Conservation (phyloP, 768 basidiomycete species). For the Lepiota subincarnata region DNA sequence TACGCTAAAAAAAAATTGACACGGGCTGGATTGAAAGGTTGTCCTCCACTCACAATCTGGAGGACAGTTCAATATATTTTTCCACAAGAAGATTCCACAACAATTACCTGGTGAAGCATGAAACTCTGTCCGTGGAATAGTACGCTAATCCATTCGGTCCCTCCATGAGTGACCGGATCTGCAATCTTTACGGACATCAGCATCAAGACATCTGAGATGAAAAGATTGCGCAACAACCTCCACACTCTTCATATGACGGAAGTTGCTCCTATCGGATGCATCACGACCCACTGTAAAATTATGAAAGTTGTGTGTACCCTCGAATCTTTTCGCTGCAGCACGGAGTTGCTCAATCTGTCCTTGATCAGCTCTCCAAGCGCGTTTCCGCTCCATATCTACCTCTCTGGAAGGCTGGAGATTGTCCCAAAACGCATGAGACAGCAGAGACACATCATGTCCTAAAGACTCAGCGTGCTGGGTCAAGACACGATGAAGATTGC, state of each 20-base stretch:
- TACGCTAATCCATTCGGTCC: slow-evolving; percentile 93
- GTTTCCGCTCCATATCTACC: slow-evolving; percentile 63
- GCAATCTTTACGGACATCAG: slow-evolving; percentile 46
- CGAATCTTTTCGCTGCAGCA: slow-evolving; percentile 55
- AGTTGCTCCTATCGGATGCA: slow-evolving; percentile 75
- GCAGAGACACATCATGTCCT: slow-evolving; percentile 16
- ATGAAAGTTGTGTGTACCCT: slow-evolving; percentile 95
- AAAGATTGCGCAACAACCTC: slow-evolving; percentile 43
- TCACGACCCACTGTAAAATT: slow-evolving; percentile 93
- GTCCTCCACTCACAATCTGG: slow-evolving; percentile 44
- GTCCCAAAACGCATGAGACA: slow-evolving; percentile 62
- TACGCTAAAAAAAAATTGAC: slow-evolving; percentile 56
- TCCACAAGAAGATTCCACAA: slow-evolving; percentile 3
- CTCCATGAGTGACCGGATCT: slow-evolving; percentile 86
- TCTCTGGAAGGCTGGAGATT: slow-evolving; percentile 35
- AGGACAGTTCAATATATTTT: not conserved
- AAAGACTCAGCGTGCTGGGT: slow-evolving; percentile 18
- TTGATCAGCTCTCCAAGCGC: slow-evolving; percentile 60
- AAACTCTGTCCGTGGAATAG: slow-evolving; percentile 96
- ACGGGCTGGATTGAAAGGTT: slow-evolving; percentile 10
- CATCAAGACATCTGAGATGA: not conserved
- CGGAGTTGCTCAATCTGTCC: slow-evolving; percentile 56
- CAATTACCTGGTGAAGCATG: slow-evolving; percentile 94
- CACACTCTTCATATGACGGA: slow-evolving; percentile 85
- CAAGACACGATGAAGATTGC: slow-evolving; percentile 45